Conservation (phyloP, 805 yeast genomes). For the Suhomyces emberorum region DNA sequence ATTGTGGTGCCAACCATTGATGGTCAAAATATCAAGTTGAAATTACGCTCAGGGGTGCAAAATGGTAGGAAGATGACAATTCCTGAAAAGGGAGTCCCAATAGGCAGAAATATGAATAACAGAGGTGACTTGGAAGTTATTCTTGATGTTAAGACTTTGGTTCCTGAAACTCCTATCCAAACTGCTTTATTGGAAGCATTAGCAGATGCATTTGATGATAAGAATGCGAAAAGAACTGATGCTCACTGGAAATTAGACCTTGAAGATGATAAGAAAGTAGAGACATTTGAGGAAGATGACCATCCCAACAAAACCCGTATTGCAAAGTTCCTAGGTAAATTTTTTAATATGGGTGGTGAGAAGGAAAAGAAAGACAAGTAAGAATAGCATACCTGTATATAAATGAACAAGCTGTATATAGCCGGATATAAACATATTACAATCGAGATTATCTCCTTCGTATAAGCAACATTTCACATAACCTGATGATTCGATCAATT, state of each 20-base stretch:
- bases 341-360: constrained; percentile 13
- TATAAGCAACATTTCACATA: no score
- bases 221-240: constrained; percentile 68
- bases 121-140: constrained; percentile 82
- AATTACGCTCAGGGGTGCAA: constrained; percentile 83
- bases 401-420: no score
- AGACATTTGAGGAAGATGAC: constrained; percentile 30
- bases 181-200: constrained; percentile 87
- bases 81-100: constrained; percentile 87
- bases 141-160: constrained; percentile 65
- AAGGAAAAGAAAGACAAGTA: constrained; percentile 1
- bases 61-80: constrained; percentile 68
- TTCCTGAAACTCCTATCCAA: constrained; percentile 81
- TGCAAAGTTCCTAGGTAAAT: constrained; percentile 24
- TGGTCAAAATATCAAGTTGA: constrained; percentile 71
- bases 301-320: constrained; percentile 31
- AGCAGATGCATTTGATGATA: constrained; percentile 86
- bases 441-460: no score
- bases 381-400: no score
- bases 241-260: constrained; percentile 35
- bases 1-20: constrained; percentile 88
- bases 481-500: no score
- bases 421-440: no score
- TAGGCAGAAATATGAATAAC: constrained; percentile 43
- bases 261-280: constrained; percentile 23